A percentile compares a stretch with the other conserved stretches of the same genome.
Evolutionary conservation across 768 basidiomycete genomes (phyloP).

Genomic region (Termitomyces bulborhizus): DNA sequence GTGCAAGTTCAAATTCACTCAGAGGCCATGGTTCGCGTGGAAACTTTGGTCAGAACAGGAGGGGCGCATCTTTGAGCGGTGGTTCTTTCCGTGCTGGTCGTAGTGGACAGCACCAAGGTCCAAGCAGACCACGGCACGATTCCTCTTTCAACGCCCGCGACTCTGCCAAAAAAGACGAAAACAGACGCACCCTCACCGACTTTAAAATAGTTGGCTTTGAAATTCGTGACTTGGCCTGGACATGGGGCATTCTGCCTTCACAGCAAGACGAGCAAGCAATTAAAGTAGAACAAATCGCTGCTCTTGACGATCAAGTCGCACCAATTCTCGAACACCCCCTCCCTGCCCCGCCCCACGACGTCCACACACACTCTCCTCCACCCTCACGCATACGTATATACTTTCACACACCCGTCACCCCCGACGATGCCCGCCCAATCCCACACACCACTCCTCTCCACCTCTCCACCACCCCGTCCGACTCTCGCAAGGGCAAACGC

Average conservation of each 20-base stretch:
- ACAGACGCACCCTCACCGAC: constrained; percentile 90
- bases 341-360: constrained; percentile 17
- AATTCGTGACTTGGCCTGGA: constrained; percentile 79
- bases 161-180: constrained; percentile 68
- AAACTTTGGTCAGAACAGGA: constrained; percentile 61
- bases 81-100: not conserved
- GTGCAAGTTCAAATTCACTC: constrained; percentile 40
- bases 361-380: constrained; percentile 23
- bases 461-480: constrained; percentile 38
- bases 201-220: constrained; percentile 94
- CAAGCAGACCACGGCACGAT: constrained; percentile 36
- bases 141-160: constrained; percentile 10
- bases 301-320: too few relatives aligned
- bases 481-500: constrained; percentile 74
- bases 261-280: constrained; percentile 20
- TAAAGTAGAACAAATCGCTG: too few relatives aligned
- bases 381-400: constrained; percentile 86
- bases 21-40: constrained; percentile 62
- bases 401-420: constrained; percentile 84
- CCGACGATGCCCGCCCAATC: constrained; percentile 74
- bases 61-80: constrained; percentile 52
- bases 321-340: constrained; percentile 1
- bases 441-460: constrained; percentile 44
- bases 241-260: constrained; percentile 62
- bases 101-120: constrained; percentile 47